phyloP scores from a whole-genome alignment of 2,329 filamentous ascomycete species.

The Fusarium floridanum region DNA sequence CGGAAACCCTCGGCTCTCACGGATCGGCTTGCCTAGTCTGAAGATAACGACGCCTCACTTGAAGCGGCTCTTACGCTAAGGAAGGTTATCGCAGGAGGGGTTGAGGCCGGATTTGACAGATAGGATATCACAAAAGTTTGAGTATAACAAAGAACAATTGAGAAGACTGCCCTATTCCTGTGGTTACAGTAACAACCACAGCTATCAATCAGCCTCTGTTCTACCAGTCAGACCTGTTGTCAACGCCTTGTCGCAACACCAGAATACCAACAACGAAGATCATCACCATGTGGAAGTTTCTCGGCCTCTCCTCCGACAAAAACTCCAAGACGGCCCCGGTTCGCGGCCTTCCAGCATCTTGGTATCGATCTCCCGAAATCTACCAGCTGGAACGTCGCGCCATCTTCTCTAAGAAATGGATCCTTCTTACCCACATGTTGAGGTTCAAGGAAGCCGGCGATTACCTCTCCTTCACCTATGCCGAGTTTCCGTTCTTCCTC shows the following conservation, averaged over 20 bases:
- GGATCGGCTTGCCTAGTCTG: background rate
- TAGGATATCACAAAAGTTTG: background rate
- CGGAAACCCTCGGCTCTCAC: constrained; percentile 1
- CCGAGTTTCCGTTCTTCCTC: constrained; percentile 67
- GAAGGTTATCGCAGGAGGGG: background rate
- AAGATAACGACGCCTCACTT: background rate
- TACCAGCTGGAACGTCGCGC: constrained; percentile 67
- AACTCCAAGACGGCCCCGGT: constrained; percentile 14
- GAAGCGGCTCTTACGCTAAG: background rate
- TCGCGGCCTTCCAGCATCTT: constrained; percentile 60
- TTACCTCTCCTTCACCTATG: constrained; percentile 67
- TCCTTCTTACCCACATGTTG: constrained; percentile 64
- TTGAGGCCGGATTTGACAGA: background rate
- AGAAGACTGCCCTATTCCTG: background rate
- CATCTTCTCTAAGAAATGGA: constrained; percentile 68
- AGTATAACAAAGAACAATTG: background rate
- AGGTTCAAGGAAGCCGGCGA: constrained; percentile 65
- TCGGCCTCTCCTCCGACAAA: constrained; percentile 23
- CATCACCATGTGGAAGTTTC: constrained; percentile 26
- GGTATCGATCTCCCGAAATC: constrained; percentile 64
- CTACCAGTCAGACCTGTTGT: background rate
- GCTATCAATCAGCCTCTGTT: background rate
- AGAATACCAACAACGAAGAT: background rate
- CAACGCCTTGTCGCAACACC: background rate
- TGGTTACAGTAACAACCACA: background rate